phyloP scores from a whole-genome alignment of 306 rosid genomes.

The Begonia loranthoides region DNA sequence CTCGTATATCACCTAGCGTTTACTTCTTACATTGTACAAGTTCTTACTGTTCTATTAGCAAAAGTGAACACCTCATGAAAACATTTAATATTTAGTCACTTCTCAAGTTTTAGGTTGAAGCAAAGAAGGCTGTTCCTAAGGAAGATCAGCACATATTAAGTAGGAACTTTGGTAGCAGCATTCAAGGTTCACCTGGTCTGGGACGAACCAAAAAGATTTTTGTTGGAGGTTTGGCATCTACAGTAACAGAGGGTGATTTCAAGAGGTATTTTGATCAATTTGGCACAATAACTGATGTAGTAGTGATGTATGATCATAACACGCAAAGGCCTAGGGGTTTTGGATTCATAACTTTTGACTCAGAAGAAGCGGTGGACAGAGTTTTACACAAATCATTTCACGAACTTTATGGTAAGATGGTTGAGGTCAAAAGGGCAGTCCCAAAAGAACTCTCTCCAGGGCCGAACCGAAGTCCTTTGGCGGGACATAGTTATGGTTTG shows the following conservation, averaged over 20 bases:
- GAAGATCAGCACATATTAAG: conserved; percentile 59
- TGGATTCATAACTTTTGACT: conserved; percentile 88
- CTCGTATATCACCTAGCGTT: too few species aligned
- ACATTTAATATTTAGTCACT: neutral
- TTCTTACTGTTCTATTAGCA: too few species aligned
- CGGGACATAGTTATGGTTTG: conserved; percentile 56
- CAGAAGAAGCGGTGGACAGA: conserved; percentile 79
- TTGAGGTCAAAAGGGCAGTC: conserved; percentile 91
- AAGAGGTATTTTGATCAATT: conserved; percentile 79
- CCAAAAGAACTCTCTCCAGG: conserved; percentile 86
- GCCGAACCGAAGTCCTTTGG: conserved; percentile 53
- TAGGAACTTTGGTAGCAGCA: conserved; percentile 28
- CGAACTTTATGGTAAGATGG: conserved; percentile 89
- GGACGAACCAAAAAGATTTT: conserved; percentile 81
- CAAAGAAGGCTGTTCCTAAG: conserved; percentile 94
- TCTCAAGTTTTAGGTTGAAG: conserved; percentile 69
- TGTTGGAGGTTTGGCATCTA: conserved; percentile 86
- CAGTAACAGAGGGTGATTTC: conserved; percentile 73
- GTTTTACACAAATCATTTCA: conserved; percentile 79
- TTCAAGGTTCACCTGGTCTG: conserved; percentile 63
- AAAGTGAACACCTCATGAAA: too few species aligned
- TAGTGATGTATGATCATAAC: conserved; percentile 94
- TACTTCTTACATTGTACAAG: too few species aligned
- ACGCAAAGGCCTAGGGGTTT: conserved; percentile 95
- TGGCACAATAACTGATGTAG: conserved; percentile 76